A percentile compares a stretch with the other conserved stretches of the same genome.
phyloP scores from a whole-genome alignment of 495 filamentous ascomycete genomes.

The Hypoxylon crocopeplum region DNA sequence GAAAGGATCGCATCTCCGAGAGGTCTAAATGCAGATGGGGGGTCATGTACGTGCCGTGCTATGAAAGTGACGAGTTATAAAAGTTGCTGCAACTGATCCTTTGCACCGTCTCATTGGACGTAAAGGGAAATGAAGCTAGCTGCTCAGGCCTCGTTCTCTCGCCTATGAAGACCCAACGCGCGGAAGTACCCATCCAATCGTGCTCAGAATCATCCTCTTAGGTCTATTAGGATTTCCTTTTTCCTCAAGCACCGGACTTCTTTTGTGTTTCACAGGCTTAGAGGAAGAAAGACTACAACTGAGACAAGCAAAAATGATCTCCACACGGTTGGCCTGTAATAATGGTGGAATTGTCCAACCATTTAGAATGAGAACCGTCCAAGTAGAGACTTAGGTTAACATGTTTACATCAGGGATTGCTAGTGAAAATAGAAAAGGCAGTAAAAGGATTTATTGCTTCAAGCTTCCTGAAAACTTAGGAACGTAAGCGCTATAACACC shows the following conservation, averaged over 20 bases:
- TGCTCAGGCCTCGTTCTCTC: conserved; percentile 3
- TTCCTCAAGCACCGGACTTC: conserved; percentile 21
- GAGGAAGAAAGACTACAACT: conserved; percentile 10
- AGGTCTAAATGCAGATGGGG: conserved; percentile 1
- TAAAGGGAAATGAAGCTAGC: conserved; percentile 14
- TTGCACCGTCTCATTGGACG: conserved; percentile 7
- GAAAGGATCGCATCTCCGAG: conserved; percentile 9
- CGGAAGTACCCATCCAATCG: conserved; percentile 33
- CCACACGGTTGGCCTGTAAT: not conserved
- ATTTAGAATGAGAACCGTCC: conserved; percentile 1
- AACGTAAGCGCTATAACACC: too few relatives aligned
- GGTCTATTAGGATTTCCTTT: conserved; percentile 24
- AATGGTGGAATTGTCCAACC: not conserved
- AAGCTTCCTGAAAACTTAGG: too few relatives aligned
- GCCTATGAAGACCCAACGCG: conserved; percentile 10
- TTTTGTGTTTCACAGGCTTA: conserved; percentile 13
- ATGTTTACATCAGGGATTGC: too few relatives aligned
- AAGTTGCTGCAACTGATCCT: not conserved
- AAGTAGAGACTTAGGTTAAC: not conserved
- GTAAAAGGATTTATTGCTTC: not conserved
- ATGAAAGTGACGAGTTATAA: conserved; percentile 18
- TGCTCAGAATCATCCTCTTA: not conserved
- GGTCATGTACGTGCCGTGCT: conserved; percentile 9
- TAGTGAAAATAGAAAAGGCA: not conserved
- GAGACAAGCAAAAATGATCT: conserved; percentile 23